Evolutionary conservation across 352 stramenopile species (phyloP).

Genomic region (Phytophthora sp.): DNA sequence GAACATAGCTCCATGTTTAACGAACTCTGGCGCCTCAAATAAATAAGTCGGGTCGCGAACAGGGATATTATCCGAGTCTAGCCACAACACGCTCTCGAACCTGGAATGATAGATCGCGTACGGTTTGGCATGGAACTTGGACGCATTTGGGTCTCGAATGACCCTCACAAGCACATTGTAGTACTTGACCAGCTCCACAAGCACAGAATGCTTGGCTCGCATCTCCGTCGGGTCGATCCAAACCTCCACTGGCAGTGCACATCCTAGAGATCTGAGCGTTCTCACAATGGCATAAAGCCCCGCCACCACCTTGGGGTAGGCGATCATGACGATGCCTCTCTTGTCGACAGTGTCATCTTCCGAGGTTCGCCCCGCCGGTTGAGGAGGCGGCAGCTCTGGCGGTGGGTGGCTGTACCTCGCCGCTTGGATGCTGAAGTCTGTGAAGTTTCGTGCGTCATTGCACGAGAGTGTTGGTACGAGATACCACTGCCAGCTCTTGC

Average conservation of each 20-base stretch:
- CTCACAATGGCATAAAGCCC: slow-evolving; percentile 77
- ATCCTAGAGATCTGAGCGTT: slow-evolving; percentile 52
- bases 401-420: slow-evolving; percentile 47
- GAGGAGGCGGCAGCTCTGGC: slow-evolving; percentile 23
- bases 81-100: slow-evolving; percentile 81
- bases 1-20: slow-evolving; percentile 69
- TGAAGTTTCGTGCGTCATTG: slow-evolving; percentile 62
- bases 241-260: slow-evolving; percentile 61
- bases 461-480: slow-evolving; percentile 63
- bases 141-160: slow-evolving; percentile 65
- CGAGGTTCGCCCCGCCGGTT: slow-evolving; percentile 9
- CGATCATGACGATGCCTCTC: slow-evolving; percentile 74
- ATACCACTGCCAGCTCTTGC: slow-evolving; percentile 70
- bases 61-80: slow-evolving; percentile 86
- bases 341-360: slow-evolving; percentile 16
- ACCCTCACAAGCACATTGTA: slow-evolving; percentile 65
- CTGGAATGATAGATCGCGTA: slow-evolving; percentile 79
- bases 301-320: slow-evolving; percentile 69
- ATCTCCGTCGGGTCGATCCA: slow-evolving; percentile 70
- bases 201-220: slow-evolving; percentile 56
- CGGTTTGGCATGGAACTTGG: slow-evolving; percentile 79
- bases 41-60: slow-evolving; percentile 82
- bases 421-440: slow-evolving; percentile 70
- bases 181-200: slow-evolving; percentile 56
- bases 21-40: slow-evolving; percentile 74